Evolutionary conservation across 345 rosid species (phyloP).

Genomic region (Pistacia vera): DNA sequence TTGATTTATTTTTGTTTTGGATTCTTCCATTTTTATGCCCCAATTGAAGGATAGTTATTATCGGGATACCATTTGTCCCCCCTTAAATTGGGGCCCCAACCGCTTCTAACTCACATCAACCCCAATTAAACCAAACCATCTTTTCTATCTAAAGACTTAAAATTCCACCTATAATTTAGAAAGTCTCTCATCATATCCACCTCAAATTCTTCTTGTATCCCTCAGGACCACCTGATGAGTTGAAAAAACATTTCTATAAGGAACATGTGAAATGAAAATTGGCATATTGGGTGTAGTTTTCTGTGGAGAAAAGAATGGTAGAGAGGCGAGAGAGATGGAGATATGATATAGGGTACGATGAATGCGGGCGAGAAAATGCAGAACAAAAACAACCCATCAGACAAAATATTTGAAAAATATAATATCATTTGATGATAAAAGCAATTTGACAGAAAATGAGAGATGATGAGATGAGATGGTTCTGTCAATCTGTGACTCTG

Average conservation of each 20-base stretch:
- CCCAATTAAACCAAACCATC: no score
- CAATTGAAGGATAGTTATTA: slow-evolving; percentile 31
- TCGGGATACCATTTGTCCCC: slow-evolving; percentile 46
- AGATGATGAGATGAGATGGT: not conserved
- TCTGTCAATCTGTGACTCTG: not conserved
- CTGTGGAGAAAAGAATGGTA: not conserved
- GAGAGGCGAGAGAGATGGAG: slow-evolving; percentile 2
- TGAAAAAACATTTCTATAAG: no score
- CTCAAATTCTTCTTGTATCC: no score
- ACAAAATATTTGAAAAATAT: not conserved
- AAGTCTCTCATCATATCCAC: no score
- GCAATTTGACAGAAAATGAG: not conserved
- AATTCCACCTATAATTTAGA: no score
- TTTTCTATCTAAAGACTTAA: no score
- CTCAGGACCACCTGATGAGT: no score
- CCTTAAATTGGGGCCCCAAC: not conserved
- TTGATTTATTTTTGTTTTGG: not conserved
- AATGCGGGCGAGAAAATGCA: slow-evolving; percentile 28
- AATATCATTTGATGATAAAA: not conserved
- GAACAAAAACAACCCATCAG: not conserved
- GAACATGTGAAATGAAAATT: not conserved
- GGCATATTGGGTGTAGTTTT: not conserved
- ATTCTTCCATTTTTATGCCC: slow-evolving; percentile 2
- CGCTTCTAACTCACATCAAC: not conserved
- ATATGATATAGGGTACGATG: slow-evolving; percentile 28